A percentile compares a stretch with the other conserved stretches of the same genome.
phyloP scores from a whole-genome alignment of 257 asterid species.

The Handroanthus guayacan region DNA sequence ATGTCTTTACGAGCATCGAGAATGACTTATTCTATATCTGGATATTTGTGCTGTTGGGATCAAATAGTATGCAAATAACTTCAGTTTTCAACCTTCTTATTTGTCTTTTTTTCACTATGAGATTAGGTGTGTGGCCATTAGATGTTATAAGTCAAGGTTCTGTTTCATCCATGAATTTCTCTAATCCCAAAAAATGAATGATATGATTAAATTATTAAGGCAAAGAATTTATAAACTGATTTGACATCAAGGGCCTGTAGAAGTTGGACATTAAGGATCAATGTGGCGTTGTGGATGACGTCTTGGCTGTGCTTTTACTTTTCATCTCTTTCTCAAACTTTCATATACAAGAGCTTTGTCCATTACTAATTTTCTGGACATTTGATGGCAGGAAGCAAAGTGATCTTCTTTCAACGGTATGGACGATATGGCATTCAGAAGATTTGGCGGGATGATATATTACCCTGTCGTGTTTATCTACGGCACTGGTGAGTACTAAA shows the following conservation, averaged over 20 bases:
- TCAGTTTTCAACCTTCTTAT: no score
- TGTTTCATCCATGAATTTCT: background rate
- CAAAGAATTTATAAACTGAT: slow-evolving; percentile 4
- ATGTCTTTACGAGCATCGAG: slow-evolving; percentile 11
- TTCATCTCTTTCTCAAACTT: background rate
- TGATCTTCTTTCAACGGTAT: slow-evolving; percentile 65
- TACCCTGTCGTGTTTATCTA: slow-evolving; percentile 92
- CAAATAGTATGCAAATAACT: background rate
- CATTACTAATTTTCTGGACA: slow-evolving; percentile 28
- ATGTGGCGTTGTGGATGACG: background rate
- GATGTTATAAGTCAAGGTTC: slow-evolving; percentile 3
- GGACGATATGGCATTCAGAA: slow-evolving; percentile 67
- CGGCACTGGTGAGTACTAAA: slow-evolving; percentile 86
- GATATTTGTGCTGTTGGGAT: slow-evolving; percentile 17
- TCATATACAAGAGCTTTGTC: slow-evolving; percentile 17
- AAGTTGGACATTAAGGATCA: slow-evolving; percentile 18
- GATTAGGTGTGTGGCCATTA: background rate
- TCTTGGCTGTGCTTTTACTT: slow-evolving; percentile 8
- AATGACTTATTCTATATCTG: background rate
- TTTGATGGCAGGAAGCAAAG: slow-evolving; percentile 63
- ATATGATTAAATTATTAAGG: slow-evolving; percentile 9
- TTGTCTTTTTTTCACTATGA: slow-evolving; percentile 7
- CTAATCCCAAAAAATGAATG: slow-evolving; percentile 3
- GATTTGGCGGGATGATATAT: slow-evolving; percentile 88
- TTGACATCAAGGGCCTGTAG: background rate